Base-by-base conservation (phyloP, 1,284 basidiomycete species). In the Ceratobasidium sp. region DNA sequence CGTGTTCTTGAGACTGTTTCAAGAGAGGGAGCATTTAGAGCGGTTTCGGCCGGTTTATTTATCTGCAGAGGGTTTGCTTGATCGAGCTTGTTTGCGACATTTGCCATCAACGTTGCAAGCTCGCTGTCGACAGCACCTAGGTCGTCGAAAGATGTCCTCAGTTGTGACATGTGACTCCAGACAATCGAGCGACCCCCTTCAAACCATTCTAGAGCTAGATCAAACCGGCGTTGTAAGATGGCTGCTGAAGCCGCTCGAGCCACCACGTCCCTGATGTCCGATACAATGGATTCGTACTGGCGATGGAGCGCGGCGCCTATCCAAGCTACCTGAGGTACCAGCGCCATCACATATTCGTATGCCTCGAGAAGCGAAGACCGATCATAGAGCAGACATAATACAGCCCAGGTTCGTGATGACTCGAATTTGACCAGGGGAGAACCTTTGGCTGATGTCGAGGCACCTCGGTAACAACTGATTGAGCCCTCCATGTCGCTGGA, bases 151-250 rank as follows among this genome's bases (percentile, higher is more conserved):
- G 61, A 19, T 44, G 61, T 19, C 6, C 61, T 32, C 6, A 64
- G 61, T 17, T 64, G 34, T 9, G 44, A n/a, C 11, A 64, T 11
- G 44, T 64, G 61, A 17, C 25, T 40, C 61, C 61, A 64, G 6
- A 64, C 61, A 44, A 64, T 64, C 1, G 37, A n/a, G 7, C 61
- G 37, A 7, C 61, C 61, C 15, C 44, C 37, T 25, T 64, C 61
- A 15, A 64, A 13, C 61, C 61, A 64, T 15, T 64, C 61, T 8
- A 64, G 61, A 3, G 61, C 61, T 7, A 44, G 9, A 13, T n/a
- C n/a, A 22, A 19, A 62, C 4, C 22, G 6, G 25, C 22, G 3
- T 9, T 44, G 17, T 22, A 7, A 22, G 7, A 44, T 64, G n/a
- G 37, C 61, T 2, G n/a, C 34, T 2, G 34, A 7, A 9, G 40